A percentile compares a stretch with the other conserved stretches of the same genome.
These are phyloP conservation scores for Entophlyctis luteolus DNA, from an alignment of 192 early-diverging fungal genomes.

Conservation along the genomic window DNA sequence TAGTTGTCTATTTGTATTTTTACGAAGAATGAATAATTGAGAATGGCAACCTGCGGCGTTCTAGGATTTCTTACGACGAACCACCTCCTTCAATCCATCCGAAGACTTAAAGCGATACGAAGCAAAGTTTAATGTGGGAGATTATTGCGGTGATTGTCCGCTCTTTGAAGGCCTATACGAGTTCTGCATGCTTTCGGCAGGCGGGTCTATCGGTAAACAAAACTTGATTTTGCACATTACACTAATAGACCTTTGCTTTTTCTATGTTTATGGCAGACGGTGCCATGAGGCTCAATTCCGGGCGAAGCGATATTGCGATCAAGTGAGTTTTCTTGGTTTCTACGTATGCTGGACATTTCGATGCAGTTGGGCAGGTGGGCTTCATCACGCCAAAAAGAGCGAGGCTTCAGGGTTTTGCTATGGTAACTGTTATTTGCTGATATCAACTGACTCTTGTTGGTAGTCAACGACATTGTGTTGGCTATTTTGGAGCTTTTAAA, in stretches of 20 bases:
- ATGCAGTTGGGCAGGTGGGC: constrained; percentile 85
- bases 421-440: constrained; percentile 12
- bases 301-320: constrained; percentile 85
- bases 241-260: background rate
- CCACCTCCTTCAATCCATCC: constrained; percentile 31
- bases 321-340: constrained; percentile 48
- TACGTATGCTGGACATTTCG: background rate
- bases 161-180: constrained; percentile 97
- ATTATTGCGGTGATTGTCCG: constrained; percentile 79
- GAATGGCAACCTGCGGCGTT: too few species aligned
- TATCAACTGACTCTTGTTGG: background rate
- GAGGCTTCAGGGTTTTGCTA: constrained; percentile 97
- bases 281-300: constrained; percentile 75
- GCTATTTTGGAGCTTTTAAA: constrained; percentile 83
- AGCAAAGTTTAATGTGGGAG: constrained; percentile 78
- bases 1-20: too few species aligned
- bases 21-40: too few species aligned
- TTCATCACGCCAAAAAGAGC: constrained; percentile 85
- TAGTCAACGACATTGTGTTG: constrained; percentile 92
- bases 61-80: constrained; percentile 77
- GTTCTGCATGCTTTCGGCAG: constrained; percentile 88
- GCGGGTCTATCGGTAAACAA: constrained; percentile 72
- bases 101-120: constrained; percentile 45
- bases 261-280: constrained; percentile 55
- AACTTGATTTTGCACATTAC: background rate